Conservation (phyloP, 257 asterid genomes). For the Solanum medicagineum region DNA sequence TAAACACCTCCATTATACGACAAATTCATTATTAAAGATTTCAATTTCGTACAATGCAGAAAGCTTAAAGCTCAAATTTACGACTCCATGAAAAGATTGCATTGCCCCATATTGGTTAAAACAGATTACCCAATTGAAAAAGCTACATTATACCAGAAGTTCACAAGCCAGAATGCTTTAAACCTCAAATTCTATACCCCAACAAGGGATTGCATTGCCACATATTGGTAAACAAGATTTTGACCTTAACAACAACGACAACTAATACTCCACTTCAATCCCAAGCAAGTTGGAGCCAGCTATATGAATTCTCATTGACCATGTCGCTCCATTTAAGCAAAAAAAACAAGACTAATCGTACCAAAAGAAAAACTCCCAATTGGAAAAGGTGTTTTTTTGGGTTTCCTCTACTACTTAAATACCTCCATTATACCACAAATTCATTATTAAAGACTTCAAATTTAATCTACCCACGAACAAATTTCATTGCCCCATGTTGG, state of each 20-base stretch:
- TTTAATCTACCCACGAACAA: no score
- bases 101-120: not conserved
- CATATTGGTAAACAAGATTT: not conserved
- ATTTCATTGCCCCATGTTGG: not conserved
- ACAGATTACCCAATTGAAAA: not conserved
- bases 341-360: not conserved
- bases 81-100: not conserved
- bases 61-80: no score
- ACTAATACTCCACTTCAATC: not conserved
- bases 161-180: not conserved
- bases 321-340: not conserved
- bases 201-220: not conserved
- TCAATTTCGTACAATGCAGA: not conserved
- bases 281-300: not conserved
- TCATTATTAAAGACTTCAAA: not conserved
- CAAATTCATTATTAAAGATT: not conserved
- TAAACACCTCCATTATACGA: not conserved
- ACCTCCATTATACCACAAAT: not conserved
- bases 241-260: not conserved
- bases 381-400: not conserved
- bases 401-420: not conserved
- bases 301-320: not conserved
- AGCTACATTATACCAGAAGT: not conserved
- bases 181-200: not conserved
- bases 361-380: not conserved